A percentile compares a stretch with the other conserved stretches of the same genome.
These are phyloP conservation scores for Aspergillus pseudoterreus DNA, from an alignment of 2,329 filamentous ascomycete genomes.

Conservation along the genomic window DNA sequence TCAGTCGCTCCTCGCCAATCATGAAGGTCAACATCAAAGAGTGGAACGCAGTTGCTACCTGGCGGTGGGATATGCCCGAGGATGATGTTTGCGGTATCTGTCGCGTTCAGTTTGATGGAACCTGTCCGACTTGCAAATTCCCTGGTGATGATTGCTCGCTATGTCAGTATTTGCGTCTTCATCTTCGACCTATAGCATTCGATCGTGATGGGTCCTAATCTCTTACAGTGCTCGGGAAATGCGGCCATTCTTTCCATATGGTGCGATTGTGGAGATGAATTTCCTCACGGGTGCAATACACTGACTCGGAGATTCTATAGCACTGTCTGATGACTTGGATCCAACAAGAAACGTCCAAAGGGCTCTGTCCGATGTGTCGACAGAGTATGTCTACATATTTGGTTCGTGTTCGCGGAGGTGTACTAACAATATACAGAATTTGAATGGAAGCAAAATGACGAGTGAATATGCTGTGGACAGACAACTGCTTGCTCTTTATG, in stretches of 20 bases:
- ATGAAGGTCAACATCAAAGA: constrained; percentile 97
- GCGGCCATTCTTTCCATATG: constrained; percentile 97
- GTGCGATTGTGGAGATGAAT: constrained; percentile 45
- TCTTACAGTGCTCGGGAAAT: constrained; percentile 80
- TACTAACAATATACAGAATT: constrained; percentile 42
- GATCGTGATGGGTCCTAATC: background rate
- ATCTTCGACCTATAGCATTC: background rate
- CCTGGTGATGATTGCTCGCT: constrained; percentile 94
- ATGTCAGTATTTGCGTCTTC: constrained; percentile 53
- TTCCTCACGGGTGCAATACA: constrained; percentile 2
- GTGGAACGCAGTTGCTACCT: constrained; percentile 92
- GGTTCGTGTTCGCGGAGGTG: too few species aligned
- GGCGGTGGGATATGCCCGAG: constrained; percentile 96
- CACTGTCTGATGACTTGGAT: constrained; percentile 90
- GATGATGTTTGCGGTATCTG: constrained; percentile 99
- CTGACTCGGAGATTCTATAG: constrained; percentile 43
- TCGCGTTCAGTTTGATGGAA: constrained; percentile 95
- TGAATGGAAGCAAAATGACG: constrained; percentile 48
- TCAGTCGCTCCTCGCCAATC: background rate
- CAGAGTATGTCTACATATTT: constrained; percentile 61
- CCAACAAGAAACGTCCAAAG: constrained; percentile 86
- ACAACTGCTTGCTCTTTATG: background rate
- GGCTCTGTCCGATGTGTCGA: constrained; percentile 95
- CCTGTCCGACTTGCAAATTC: constrained; percentile 96
- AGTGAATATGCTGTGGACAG: constrained; percentile 7